These are phyloP conservation scores for Leccinum subrobustum DNA, from an alignment of 1,284 basidiomycete genomes.

Conservation along the genomic window DNA sequence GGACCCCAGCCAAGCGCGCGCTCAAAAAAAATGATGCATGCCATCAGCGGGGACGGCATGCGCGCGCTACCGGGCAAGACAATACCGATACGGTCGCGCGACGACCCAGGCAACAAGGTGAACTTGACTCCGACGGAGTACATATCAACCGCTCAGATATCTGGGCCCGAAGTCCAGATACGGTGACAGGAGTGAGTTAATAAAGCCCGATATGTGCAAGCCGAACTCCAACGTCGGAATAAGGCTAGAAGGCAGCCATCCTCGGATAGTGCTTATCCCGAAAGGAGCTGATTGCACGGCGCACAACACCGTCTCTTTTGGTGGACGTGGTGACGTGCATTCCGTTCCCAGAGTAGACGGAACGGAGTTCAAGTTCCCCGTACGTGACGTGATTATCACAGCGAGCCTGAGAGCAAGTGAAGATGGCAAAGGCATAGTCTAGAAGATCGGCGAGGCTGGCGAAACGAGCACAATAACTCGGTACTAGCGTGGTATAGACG, in stretches of 20 bases:
- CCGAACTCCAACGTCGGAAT: background rate
- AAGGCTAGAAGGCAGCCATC: background rate
- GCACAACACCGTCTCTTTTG: background rate
- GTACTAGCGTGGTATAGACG: too few species aligned
- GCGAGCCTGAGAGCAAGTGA: slow-evolving; percentile 10
- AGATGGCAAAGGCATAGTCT: slow-evolving; percentile 10
- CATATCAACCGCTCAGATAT: background rate
- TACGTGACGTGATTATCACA: slow-evolving; percentile 15
- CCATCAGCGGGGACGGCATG: slow-evolving; percentile 1
- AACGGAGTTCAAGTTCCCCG: slow-evolving; percentile 9
- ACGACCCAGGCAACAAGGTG: background rate
- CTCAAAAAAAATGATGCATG: background rate
- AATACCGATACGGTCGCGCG: slow-evolving; percentile 1
- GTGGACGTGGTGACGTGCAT: background rate
- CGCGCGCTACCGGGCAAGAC: slow-evolving; percentile 4
- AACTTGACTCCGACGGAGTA: background rate
- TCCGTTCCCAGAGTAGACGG: slow-evolving; percentile 10
- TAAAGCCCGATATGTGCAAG: slow-evolving; percentile 11
- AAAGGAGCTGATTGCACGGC: background rate
- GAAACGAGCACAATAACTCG: too few species aligned
- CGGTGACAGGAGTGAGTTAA: background rate
- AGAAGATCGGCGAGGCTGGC: background rate
- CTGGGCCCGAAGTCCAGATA: background rate
- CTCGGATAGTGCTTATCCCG: background rate
- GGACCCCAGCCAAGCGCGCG: background rate